A percentile compares a stretch with the other conserved stretches of the same genome.
Conservation (phyloP, 2,329 filamentous ascomycete species). For the Drechslera avenae region DNA sequence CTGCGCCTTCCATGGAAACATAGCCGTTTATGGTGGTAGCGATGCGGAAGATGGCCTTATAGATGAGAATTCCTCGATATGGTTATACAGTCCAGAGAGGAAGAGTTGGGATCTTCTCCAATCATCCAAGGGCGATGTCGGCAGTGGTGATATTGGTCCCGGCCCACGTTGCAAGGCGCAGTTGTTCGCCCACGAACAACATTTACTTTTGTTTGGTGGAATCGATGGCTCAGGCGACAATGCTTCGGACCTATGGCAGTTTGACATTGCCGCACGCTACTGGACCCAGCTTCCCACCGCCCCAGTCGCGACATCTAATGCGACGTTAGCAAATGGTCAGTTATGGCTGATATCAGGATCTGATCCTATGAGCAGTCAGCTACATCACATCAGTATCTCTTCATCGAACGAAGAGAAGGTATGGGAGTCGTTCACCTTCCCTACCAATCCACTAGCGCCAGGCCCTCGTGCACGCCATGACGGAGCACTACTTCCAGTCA, state of each 20-base stretch:
- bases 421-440: constrained; percentile 51
- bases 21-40: constrained; percentile 50
- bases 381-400: constrained; percentile 35
- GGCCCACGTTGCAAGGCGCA: constrained; percentile 28
- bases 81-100: constrained; percentile 47
- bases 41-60: constrained; percentile 40
- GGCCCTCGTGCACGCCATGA: constrained; percentile 49
- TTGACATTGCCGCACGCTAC: constrained; percentile 24
- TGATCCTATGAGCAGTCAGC: constrained; percentile 38
- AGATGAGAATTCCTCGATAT: constrained; percentile 47
- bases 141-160: constrained; percentile 17
- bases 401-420: constrained; percentile 25
- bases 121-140: constrained; percentile 20
- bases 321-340: constrained; percentile 44
- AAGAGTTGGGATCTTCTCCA: constrained; percentile 35
- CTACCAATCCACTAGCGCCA: constrained; percentile 51
- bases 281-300: constrained; percentile 36
- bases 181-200: constrained; percentile 27
- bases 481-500: constrained; percentile 49
- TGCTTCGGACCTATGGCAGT: constrained; percentile 37
- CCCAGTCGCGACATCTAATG: constrained; percentile 41
- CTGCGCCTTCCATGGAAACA: constrained; percentile 46
- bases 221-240: constrained; percentile 27
- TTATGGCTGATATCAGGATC: constrained; percentile 49
- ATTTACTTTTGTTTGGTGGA: constrained; percentile 37